Evolutionary conservation across 2,329 filamentous ascomycete species (phyloP).

Genomic region (Talaromyces amestolkiae): DNA sequence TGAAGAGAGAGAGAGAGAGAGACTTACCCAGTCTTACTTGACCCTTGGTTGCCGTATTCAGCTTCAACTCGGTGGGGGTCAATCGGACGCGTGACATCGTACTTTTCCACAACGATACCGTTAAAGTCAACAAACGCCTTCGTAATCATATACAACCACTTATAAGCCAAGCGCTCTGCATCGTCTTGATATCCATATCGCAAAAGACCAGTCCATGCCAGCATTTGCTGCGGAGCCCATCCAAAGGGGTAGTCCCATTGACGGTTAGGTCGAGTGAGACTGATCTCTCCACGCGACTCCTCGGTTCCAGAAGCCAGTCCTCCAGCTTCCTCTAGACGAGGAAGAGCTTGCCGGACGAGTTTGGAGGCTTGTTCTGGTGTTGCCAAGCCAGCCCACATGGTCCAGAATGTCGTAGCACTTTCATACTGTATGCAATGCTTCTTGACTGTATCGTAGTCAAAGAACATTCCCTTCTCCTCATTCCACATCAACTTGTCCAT

Average conservation of each 20-base stretch:
- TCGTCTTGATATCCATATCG: slow-evolving; percentile 91
- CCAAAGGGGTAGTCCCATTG: slow-evolving; percentile 99
- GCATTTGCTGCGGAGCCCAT: slow-evolving; percentile 98
- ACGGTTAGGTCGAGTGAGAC: slow-evolving; percentile 81
- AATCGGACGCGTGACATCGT: slow-evolving; percentile 86
- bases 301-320: slow-evolving; percentile 88
- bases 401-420: slow-evolving; percentile 91
- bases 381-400: slow-evolving; percentile 90
- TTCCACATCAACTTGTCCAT: slow-evolving; percentile 97
- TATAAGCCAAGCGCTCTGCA: slow-evolving; percentile 84
- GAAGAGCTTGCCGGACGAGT: slow-evolving; percentile 77
- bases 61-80: slow-evolving; percentile 93
- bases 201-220: slow-evolving; percentile 90
- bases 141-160: slow-evolving; percentile 98
- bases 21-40: slow-evolving; percentile 36
- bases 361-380: slow-evolving; percentile 80
- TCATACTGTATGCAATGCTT: slow-evolving; percentile 82
- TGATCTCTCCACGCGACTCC: slow-evolving; percentile 76
- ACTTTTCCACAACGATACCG: slow-evolving; percentile 97
- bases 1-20: slow-evolving; percentile 72
- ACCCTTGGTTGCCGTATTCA: slow-evolving; percentile 94
- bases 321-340: slow-evolving; percentile 82
- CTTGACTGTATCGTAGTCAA: slow-evolving; percentile 88
- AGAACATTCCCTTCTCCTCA: slow-evolving; percentile 89
- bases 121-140: slow-evolving; percentile 99